A percentile compares a stretch with the other conserved stretches of the same genome.
phyloP scores from a whole-genome alignment of 1,284 basidiomycete genomes.

The Flammula alnicola region DNA sequence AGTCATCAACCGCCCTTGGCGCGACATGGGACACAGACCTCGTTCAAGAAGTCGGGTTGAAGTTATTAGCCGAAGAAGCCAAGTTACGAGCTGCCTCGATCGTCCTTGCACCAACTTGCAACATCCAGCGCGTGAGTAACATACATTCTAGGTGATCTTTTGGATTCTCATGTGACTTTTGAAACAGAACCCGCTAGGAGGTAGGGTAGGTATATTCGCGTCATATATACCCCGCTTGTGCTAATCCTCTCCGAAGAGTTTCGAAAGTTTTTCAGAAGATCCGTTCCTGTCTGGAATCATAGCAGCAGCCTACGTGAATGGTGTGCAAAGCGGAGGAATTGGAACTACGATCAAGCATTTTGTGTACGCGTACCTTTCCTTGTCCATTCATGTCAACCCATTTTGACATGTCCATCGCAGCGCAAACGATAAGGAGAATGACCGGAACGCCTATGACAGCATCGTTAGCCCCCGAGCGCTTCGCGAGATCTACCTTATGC shows the following conservation, averaged over 20 bases:
- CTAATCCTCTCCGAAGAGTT: constrained; percentile 44
- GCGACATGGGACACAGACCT: constrained; percentile 77
- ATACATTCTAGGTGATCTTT: constrained; percentile 2
- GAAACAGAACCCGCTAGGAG: constrained; percentile 69
- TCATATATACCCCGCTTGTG: constrained; percentile 23
- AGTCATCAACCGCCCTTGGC: constrained; percentile 71
- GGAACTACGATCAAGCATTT: constrained; percentile 78
- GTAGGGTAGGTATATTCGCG: constrained; percentile 53
- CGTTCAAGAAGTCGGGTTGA: constrained; percentile 62
- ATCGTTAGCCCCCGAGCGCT: constrained; percentile 71
- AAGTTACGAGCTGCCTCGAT: constrained; percentile 71
- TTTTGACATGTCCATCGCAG: too few species aligned
- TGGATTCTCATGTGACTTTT: neutral
- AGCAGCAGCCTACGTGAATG: constrained; percentile 74
- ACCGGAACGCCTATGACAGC: constrained; percentile 66
- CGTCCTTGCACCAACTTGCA: constrained; percentile 78
- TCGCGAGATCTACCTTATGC: constrained; percentile 82
- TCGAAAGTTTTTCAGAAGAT: constrained; percentile 84
- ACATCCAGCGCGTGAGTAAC: constrained; percentile 69
- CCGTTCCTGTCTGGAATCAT: constrained; percentile 74
- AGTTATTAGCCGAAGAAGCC: constrained; percentile 73
- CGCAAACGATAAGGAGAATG: constrained; percentile 76
- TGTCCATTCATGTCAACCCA: neutral
- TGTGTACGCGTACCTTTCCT: constrained; percentile 45
- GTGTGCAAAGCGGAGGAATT: constrained; percentile 73